These are phyloP conservation scores for Psilocybe cubensis DNA, from an alignment of 768 basidiomycete genomes.

Conservation along the genomic window DNA sequence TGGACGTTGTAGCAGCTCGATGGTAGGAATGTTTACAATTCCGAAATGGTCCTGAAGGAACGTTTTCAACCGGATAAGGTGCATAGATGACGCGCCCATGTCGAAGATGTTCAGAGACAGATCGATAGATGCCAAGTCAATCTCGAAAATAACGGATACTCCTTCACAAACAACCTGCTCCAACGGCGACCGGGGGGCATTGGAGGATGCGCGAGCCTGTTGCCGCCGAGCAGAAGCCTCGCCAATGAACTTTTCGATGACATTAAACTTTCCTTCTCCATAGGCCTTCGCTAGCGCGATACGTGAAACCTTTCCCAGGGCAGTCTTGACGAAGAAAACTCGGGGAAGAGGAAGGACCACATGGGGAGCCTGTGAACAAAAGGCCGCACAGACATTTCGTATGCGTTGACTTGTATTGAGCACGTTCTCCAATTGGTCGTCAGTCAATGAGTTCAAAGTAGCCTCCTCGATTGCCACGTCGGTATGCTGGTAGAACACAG, in stretches of 20 bases:
- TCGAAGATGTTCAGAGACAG: background rate
- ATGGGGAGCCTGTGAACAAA: background rate
- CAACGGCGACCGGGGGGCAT: background rate
- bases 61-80: background rate
- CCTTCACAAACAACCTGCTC: background rate
- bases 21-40: background rate
- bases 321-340: background rate
- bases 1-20: background rate
- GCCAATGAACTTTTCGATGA: background rate
- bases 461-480: background rate
- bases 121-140: background rate
- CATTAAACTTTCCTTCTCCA: background rate
- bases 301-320: background rate
- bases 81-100: constrained; percentile 3
- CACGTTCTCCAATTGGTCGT: background rate
- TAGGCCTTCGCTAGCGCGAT: background rate
- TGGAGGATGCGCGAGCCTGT: background rate
- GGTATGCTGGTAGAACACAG: constrained; percentile 5
- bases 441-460: background rate
- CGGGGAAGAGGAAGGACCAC: background rate
- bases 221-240: background rate
- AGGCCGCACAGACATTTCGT: background rate
- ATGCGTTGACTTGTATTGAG: background rate
- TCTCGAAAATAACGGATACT: background rate
- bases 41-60: background rate